Evolutionary conservation across 78 protist species (phyloP).

Genomic region (Dictyostelium intermedium): DNA sequence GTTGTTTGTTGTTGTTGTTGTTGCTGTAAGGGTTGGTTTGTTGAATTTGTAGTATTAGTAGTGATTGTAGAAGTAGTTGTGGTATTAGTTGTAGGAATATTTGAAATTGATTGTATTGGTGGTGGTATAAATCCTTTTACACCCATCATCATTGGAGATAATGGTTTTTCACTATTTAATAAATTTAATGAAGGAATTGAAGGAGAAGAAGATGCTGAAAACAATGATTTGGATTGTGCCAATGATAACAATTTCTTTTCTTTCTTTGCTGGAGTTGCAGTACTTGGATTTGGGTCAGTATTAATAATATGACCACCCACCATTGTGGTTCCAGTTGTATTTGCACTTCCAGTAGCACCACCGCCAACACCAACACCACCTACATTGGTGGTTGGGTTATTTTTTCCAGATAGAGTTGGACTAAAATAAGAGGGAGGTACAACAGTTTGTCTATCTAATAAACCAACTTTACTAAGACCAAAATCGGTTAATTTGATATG

Average conservation of each 20-base stretch:
- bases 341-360: background rate
- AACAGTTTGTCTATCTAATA: constrained; percentile 58
- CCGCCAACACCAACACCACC: background rate
- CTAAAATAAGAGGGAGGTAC: constrained; percentile 12
- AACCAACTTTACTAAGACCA: constrained; percentile 71
- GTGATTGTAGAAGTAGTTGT: background rate
- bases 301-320: background rate
- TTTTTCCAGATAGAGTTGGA: background rate
- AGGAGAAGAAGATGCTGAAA: constrained; percentile 40
- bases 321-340: background rate
- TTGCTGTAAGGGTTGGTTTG: background rate
- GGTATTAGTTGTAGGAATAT: background rate
- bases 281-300: background rate
- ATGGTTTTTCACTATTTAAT: background rate
- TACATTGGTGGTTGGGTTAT: background rate
- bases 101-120: background rate
- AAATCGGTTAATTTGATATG: constrained; percentile 84
- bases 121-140: background rate
- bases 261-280: background rate
- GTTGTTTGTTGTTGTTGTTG: constrained; percentile 1
- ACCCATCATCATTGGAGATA: background rate
- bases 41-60: background rate
- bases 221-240: constrained; percentile 7
- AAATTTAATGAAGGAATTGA: constrained; percentile 32
- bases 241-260: constrained; percentile 46